phyloP scores from a whole-genome alignment of 495 filamentous ascomycete species.

The Opeltia flavorubescens region DNA sequence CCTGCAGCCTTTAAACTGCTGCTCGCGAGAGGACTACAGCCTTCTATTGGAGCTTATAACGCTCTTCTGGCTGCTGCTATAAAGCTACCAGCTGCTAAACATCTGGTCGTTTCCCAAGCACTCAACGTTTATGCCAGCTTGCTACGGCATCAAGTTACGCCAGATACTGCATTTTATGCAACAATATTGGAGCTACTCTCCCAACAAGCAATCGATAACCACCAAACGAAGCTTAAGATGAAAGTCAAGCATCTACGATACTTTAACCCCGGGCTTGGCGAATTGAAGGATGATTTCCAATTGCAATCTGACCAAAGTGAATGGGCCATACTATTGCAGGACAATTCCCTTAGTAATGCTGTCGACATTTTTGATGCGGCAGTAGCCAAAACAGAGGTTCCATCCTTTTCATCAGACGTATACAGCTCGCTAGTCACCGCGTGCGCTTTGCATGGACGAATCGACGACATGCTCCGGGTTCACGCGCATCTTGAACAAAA shows the following conservation, averaged over 20 bases:
- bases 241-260: slow-evolving; percentile 66
- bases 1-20: slow-evolving; percentile 79
- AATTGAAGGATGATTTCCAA: slow-evolving; percentile 80
- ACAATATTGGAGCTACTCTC: slow-evolving; percentile 72
- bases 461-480: slow-evolving; percentile 77
- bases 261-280: too few species aligned
- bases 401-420: slow-evolving; percentile 53
- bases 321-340: slow-evolving; percentile 66
- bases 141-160: slow-evolving; percentile 69
- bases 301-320: slow-evolving; percentile 76
- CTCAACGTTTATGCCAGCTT: slow-evolving; percentile 94
- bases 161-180: slow-evolving; percentile 74
- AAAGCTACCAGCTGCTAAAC: slow-evolving; percentile 52
- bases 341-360: slow-evolving; percentile 71
- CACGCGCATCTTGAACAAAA: slow-evolving; percentile 80
- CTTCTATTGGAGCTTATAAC: slow-evolving; percentile 77
- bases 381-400: slow-evolving; percentile 32
- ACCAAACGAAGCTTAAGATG: slow-evolving; percentile 50
- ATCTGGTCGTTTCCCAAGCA: slow-evolving; percentile 73
- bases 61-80: slow-evolving; percentile 73
- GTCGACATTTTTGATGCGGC: slow-evolving; percentile 72
- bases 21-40: slow-evolving; percentile 61
- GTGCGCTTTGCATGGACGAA: slow-evolving; percentile 61
- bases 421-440: slow-evolving; percentile 73
- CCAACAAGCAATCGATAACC: slow-evolving; percentile 58